phyloP scores from a whole-genome alignment of 345 rosid species.

The Populus ilicifolia region DNA sequence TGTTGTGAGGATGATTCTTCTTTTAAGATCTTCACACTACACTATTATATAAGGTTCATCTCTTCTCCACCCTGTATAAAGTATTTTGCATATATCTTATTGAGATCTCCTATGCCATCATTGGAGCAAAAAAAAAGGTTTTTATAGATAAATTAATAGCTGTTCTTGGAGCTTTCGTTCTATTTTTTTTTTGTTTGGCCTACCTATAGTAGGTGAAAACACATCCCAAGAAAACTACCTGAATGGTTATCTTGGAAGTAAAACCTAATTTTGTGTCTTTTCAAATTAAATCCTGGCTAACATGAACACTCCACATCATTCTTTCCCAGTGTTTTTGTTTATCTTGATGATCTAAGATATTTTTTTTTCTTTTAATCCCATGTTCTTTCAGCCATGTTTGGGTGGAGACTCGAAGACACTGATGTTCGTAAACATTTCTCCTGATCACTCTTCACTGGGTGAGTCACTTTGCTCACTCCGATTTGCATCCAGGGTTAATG shows the following conservation, averaged over 20 bases:
- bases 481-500: constrained; percentile 33
- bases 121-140: background rate
- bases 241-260: background rate
- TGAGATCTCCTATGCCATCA: background rate
- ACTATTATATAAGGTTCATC: background rate
- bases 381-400: constrained; percentile 29
- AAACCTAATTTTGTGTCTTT: background rate
- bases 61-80: background rate
- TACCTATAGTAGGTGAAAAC: background rate
- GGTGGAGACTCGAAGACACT: constrained; percentile 38
- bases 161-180: background rate
- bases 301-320: background rate
- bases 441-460: constrained; percentile 19
- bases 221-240: background rate
- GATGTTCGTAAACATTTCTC: constrained; percentile 32
- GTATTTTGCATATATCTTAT: background rate
- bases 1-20: background rate
- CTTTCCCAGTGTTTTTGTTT: background rate
- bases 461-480: constrained; percentile 35
- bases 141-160: background rate
- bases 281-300: background rate
- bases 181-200: background rate
- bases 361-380: background rate
- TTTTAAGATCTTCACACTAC: background rate
- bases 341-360: background rate